A percentile compares a stretch with the other conserved stretches of the same genome.
These are phyloP conservation scores for Epichloe elymi DNA, from an alignment of 2,329 filamentous ascomycete species.

Conservation along the genomic window DNA sequence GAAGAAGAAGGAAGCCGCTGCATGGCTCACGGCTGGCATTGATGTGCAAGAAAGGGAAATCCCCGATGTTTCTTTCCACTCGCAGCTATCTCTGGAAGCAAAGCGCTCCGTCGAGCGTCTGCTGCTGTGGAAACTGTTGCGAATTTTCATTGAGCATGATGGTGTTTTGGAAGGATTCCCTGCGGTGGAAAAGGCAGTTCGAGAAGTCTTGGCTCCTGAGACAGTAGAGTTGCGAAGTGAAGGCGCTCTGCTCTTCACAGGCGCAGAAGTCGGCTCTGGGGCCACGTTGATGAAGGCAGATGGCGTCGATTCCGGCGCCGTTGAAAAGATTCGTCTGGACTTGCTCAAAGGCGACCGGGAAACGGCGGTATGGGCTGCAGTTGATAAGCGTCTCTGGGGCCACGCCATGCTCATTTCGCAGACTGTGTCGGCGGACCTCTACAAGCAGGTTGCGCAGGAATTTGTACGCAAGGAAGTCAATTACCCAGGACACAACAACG, in stretches of 20 bases:
- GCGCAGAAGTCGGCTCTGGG: conserved; percentile 14
- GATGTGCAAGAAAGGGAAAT: conserved; percentile 52
- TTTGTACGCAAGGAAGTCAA: conserved; percentile 94
- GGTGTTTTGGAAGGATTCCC: conserved; percentile 63
- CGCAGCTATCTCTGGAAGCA: conserved; percentile 42
- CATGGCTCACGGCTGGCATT: conserved; percentile 71
- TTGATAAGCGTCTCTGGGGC: conserved; percentile 88
- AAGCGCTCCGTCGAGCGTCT: conserved; percentile 69
- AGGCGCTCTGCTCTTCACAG: conserved; percentile 11
- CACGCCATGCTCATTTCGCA: conserved; percentile 86
- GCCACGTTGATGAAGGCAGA: conserved; percentile 41
- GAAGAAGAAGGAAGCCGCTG: conserved; percentile 85
- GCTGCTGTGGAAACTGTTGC: conserved; percentile 76
- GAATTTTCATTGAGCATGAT: conserved; percentile 74
- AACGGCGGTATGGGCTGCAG: conserved; percentile 84
- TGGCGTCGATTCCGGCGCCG: conserved; percentile 51
- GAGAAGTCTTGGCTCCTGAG: conserved; percentile 57
- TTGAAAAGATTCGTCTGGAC: conserved; percentile 59
- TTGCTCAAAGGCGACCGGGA: conserved; percentile 75
- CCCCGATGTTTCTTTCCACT: conserved; percentile 35
- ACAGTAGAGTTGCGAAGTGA: conserved; percentile 5
- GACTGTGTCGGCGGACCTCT: conserved; percentile 65
- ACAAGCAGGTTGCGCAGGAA: conserved; percentile 88
- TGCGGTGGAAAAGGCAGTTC: conserved; percentile 60
- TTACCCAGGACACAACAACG: conserved; percentile 62